phyloP scores from a whole-genome alignment of 2,329 filamentous ascomycete species.

The Paecilomyces dactylethromorphus region DNA sequence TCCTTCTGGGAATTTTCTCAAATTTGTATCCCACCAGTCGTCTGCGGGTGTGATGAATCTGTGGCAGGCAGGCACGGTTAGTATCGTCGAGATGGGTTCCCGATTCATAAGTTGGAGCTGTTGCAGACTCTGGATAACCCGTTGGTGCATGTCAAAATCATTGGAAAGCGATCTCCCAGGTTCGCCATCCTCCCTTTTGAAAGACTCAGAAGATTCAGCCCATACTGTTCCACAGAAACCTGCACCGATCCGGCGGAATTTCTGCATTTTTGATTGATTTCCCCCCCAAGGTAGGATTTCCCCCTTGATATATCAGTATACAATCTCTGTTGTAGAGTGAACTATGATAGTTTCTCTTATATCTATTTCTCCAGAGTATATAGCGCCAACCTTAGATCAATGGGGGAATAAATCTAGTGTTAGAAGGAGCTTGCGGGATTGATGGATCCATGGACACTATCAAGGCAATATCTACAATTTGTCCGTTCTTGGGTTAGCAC shows the following conservation, averaged over 20 bases:
- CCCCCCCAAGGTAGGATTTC: too few relatives aligned
- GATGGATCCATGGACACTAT: too few relatives aligned
- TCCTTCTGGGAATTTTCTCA: constrained; percentile 17
- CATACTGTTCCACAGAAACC: constrained; percentile 29
- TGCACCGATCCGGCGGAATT: constrained; percentile 20
- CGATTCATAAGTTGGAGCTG: neutral
- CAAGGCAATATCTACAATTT: too few relatives aligned
- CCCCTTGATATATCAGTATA: too few relatives aligned
- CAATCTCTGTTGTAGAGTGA: too few relatives aligned
- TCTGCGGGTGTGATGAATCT: constrained; percentile 15
- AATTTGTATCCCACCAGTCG: constrained; percentile 21
- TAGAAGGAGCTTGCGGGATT: too few relatives aligned
- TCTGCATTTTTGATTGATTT: neutral
- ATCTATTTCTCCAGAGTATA: too few relatives aligned
- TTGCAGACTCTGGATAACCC: constrained; percentile 10
- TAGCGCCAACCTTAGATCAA: too few relatives aligned
- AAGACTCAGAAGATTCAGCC: constrained; percentile 11
- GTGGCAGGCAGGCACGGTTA: constrained; percentile 17
- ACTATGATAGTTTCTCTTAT: too few relatives aligned
- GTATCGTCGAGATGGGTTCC: constrained; percentile 3
- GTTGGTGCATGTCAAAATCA: constrained; percentile 25
- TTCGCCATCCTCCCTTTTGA: constrained; percentile 30
- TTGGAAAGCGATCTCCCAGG: constrained; percentile 20
- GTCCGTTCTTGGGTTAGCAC: too few relatives aligned
- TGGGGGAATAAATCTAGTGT: too few relatives aligned